Percentiles rank a stretch among this genome's conserved stretches.
phyloP scores from a whole-genome alignment of 352 stramenopile species.

The Pythium coloratum region DNA sequence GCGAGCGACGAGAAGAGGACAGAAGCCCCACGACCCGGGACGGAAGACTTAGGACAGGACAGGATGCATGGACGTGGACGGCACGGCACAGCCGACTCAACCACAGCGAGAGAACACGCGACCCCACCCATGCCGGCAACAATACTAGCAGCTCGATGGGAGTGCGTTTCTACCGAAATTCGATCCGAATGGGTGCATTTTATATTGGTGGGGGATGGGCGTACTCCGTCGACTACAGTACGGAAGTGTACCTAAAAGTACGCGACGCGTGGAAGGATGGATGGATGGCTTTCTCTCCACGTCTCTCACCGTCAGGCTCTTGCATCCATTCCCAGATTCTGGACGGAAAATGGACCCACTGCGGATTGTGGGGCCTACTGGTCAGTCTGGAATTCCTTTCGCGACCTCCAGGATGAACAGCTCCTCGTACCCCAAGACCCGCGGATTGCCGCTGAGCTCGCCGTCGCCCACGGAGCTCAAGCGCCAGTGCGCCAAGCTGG shows the following conservation, averaged over 20 bases:
- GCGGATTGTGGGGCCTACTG: background rate
- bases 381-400: background rate
- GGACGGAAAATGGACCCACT: no score
- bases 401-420: background rate
- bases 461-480: constrained; percentile 3
- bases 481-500: constrained; percentile 19
- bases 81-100: background rate
- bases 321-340: background rate
- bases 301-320: background rate
- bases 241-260: no score
- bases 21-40: background rate
- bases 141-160: background rate
- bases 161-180: background rate
- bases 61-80: background rate
- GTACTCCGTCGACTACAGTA: background rate
- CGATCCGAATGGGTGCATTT: background rate
- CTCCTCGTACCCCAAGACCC: background rate
- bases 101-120: constrained; percentile 4
- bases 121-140: background rate
- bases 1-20: background rate
- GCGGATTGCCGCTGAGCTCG: background rate
- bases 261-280: background rate
- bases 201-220: background rate
- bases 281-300: background rate
- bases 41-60: background rate